These are phyloP conservation scores for Aspergillus kassunensis DNA, from an alignment of 495 filamentous ascomycete genomes.

Conservation along the genomic window DNA sequence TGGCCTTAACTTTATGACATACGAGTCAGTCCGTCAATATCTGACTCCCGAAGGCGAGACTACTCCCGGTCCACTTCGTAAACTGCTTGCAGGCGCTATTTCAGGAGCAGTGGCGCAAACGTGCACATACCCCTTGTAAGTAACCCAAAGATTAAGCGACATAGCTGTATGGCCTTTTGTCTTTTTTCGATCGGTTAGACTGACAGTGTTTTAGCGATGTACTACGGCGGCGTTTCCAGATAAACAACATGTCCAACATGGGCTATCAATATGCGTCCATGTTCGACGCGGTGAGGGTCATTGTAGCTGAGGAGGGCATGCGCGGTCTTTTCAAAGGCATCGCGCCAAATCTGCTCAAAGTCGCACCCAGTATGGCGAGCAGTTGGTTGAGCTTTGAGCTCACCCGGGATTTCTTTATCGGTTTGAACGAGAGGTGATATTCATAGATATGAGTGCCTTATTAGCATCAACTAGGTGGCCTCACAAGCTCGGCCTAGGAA, in stretches of 20 bases:
- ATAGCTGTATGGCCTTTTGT: background rate
- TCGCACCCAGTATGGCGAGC: constrained; percentile 97
- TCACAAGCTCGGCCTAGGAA: background rate
- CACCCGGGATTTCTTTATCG: constrained; percentile 77
- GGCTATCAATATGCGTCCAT: constrained; percentile 91
- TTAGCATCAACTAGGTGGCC: background rate
- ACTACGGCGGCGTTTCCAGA: constrained; percentile 91
- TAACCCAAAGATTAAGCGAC: background rate
- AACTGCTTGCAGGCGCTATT: constrained; percentile 82
- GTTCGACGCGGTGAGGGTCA: constrained; percentile 75
- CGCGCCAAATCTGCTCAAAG: constrained; percentile 90
- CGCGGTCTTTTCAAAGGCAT: constrained; percentile 88
- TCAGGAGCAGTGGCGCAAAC: constrained; percentile 96
- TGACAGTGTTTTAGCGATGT: constrained; percentile 63
- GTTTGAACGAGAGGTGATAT: constrained; percentile 42
- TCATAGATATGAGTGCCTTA: background rate
- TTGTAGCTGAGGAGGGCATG: constrained; percentile 72
- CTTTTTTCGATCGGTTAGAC: background rate
- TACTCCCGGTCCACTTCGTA: constrained; percentile 74
- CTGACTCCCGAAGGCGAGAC: constrained; percentile 84
- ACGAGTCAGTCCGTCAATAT: constrained; percentile 79
- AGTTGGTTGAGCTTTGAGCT: constrained; percentile 97
- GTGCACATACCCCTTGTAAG: constrained; percentile 97
- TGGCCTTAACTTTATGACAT: constrained; percentile 96
- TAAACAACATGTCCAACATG: constrained; percentile 99